Evolutionary conservation across 768 basidiomycete genomes (phyloP), one percentile per base, ranked within the genome.

Genomic region (Leccinum barrowsii): DNA sequence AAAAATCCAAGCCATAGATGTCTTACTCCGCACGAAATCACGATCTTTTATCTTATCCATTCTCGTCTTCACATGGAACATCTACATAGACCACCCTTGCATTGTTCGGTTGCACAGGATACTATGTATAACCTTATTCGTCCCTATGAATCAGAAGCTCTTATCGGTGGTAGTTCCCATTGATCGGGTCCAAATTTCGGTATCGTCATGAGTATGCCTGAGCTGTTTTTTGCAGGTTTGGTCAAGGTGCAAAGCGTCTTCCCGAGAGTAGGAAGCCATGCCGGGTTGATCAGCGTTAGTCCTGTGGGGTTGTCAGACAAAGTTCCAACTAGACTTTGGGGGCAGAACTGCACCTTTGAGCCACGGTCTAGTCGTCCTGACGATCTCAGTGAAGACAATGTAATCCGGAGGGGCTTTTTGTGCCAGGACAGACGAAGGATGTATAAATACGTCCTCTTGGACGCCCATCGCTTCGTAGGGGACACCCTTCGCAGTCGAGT

Each of bases 381-480:
- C 82, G 5, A 97, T 75, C 64, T 98, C 95, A 51, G 86, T 82
- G 70, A 82, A 99, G 40, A 91, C 82, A 49, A 98, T 64, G 68
- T 87, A 98, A 55, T 96, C 93, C 0, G 96, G 92, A 2, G 96
- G 92, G 11, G 85, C 61, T 6, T 62, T 59, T 64, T 82, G 80
- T 58, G 85, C 85, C 12, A 96, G 71, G 19, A 89, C 79, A n/a
- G 92, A 95, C 0, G 89, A 89, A 1, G 93, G 91, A 69, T 98
- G 95, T 55, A 98, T 86, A 73, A 84, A 98, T 2, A 96, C 92
- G 64, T 97, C 92, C 65, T 95, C 92, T 15, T 79, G 61, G 42
- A 96, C 78, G 1, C 91, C 89, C 53, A 94, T 67, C 1, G 94
- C 89, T 52, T 80, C 82, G 71, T 98, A 99, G 0, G 94, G 77